A percentile compares a stretch with the other conserved stretches of the same genome.
These are phyloP conservation scores for Candida ponderosae DNA, from an alignment of 805 yeast genomes.

Conservation along the genomic window DNA sequence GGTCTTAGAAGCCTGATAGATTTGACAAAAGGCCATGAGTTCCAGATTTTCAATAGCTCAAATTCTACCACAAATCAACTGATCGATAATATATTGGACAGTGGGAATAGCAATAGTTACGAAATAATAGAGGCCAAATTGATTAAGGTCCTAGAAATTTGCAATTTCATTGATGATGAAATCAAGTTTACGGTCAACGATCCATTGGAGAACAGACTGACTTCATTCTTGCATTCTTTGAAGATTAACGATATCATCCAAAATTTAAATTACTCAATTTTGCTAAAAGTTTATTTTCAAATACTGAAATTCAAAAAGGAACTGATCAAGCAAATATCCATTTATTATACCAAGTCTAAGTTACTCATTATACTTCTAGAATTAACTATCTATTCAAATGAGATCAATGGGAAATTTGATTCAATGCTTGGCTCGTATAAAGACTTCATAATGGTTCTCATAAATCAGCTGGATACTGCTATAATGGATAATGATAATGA, in stretches of 20 bases:
- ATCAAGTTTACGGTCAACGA: constrained; percentile 5
- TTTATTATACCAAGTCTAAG: constrained; percentile 58
- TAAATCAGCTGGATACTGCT: constrained; percentile 50
- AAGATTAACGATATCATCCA: constrained; percentile 37
- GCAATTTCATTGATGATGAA: constrained; percentile 36
- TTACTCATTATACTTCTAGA: constrained; percentile 59
- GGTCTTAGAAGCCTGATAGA: too few species aligned
- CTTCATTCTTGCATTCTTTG: constrained; percentile 46
- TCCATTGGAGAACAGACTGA: constrained; percentile 20
- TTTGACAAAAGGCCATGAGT: too few species aligned
- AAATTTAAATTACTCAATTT: constrained; percentile 18
- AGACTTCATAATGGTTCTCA: constrained; percentile 47
- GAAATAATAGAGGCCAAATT: neutral
- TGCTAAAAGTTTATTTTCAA: constrained; percentile 19
- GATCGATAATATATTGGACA: too few species aligned
- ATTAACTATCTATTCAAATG: constrained; percentile 32
- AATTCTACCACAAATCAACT: too few species aligned
- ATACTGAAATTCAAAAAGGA: constrained; percentile 42
- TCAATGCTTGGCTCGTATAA: constrained; percentile 44
- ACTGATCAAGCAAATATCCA: constrained; percentile 43
- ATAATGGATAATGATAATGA: constrained; percentile 45
- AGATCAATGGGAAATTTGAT: constrained; percentile 26
- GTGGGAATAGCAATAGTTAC: too few species aligned
- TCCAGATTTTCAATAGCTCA: too few species aligned
- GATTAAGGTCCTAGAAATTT: constrained; percentile 38